phyloP scores from a whole-genome alignment of 139 green algal genomes.

The Eudorina sp. region DNA sequence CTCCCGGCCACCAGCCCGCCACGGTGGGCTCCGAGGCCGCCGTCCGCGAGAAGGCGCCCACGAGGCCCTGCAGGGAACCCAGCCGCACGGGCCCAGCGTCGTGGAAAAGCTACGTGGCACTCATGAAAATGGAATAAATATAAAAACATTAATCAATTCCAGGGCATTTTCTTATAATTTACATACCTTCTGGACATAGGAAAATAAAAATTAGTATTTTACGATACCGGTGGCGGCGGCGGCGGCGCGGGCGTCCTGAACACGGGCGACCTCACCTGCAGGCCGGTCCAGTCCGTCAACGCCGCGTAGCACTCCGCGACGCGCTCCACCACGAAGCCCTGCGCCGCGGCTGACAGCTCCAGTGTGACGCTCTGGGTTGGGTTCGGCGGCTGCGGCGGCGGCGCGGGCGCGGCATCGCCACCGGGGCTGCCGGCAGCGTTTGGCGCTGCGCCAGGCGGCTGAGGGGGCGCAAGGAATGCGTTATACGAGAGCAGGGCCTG shows the following conservation, averaged over 20 bases:
- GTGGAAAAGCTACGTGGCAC: no score
- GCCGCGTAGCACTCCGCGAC: constrained; percentile 70
- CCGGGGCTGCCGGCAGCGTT: neutral
- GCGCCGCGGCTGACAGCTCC: constrained; percentile 16
- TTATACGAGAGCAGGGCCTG: constrained; percentile 46
- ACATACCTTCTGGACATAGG: no score
- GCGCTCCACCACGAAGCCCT: constrained; percentile 62
- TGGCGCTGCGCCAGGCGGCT: neutral
- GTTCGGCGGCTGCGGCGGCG: no score
- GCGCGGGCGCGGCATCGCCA: neutral
- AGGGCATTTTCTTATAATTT: no score
- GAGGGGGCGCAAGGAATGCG: constrained; percentile 20
- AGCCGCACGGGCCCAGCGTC: no score
- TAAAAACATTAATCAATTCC: no score
- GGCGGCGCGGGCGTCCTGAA: neutral
- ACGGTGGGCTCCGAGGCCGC: neutral
- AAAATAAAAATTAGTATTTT: no score
- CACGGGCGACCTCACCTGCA: constrained; percentile 38
- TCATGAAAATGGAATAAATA: no score
- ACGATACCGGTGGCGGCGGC: no score
- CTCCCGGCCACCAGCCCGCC: constrained; percentile 30
- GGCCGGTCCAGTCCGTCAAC: constrained; percentile 67
- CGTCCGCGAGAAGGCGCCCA: neutral
- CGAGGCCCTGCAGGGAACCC: constrained; percentile 11
- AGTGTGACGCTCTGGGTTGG: neutral